Conservation (phyloP, 148 eudicot genomes). For the Chenopodium berlandieri region DNA sequence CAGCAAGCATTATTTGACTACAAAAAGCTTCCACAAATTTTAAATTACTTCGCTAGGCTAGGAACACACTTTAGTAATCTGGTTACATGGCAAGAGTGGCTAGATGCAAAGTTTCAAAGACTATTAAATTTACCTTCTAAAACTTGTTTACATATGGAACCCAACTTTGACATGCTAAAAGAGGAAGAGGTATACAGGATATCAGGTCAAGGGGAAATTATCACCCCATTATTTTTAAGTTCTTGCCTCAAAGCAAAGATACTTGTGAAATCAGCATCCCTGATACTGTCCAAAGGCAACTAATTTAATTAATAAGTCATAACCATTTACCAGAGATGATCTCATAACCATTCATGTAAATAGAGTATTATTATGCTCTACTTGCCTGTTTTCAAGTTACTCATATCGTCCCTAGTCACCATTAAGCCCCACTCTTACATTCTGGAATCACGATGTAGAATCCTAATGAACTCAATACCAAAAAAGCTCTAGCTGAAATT, state of each 20-base stretch:
- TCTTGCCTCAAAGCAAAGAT: too few species aligned
- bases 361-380: conserved; percentile 3
- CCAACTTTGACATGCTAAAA: not conserved
- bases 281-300: too few species aligned
- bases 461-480: conserved; percentile 77
- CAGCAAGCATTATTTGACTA: not conserved
- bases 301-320: too few species aligned
- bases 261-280: too few species aligned
- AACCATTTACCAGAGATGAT: conserved; percentile 79
- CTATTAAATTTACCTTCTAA: not conserved
- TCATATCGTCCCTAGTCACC: not conserved
- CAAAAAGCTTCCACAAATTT: not conserved
- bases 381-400: not conserved
- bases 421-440: not conserved
- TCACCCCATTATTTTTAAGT: too few species aligned
- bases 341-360: conserved; percentile 86
- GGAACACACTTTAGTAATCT: not conserved
- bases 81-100: not conserved
- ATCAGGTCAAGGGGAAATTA: not conserved
- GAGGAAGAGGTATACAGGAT: not conserved
- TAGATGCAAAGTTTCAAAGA: not conserved
- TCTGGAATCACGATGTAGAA: conserved; percentile 47
- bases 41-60: not conserved
- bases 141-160: not conserved
- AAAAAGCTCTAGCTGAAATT: conserved; percentile 69